Evolutionary conservation across 805 yeast species (phyloP).

Genomic region (Barnettozyma pratensis): DNA sequence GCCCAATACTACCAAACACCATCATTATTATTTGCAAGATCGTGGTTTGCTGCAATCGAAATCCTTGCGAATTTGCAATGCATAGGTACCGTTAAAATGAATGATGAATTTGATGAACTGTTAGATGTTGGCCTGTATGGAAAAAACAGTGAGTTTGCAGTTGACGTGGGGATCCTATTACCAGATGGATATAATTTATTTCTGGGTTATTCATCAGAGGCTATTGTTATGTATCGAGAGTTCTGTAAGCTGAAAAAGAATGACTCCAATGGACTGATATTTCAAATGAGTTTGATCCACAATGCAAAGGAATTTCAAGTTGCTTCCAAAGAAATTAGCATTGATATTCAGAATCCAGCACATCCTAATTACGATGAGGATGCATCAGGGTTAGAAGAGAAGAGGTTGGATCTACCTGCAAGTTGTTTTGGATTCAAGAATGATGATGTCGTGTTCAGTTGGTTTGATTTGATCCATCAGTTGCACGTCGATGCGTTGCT

Average conservation of each 20-base stretch:
- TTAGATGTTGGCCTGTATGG: conserved; percentile 24
- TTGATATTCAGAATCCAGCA: conserved; percentile 12
- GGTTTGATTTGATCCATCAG: conserved; percentile 27
- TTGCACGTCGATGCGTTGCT: conserved; percentile 32
- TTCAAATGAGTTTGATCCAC: conserved; percentile 22
- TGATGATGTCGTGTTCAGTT: conserved; percentile 15
- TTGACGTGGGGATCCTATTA: conserved; percentile 22
- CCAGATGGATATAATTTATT: conserved; percentile 25
- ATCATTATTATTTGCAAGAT: conserved; percentile 40
- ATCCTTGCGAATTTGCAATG: conserved; percentile 51
- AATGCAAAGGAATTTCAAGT: conserved; percentile 25
- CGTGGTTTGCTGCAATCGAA: conserved; percentile 56
- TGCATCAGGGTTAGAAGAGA: neutral
- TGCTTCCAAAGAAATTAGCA: conserved; percentile 12
- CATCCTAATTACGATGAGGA: conserved; percentile 17
- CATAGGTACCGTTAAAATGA: conserved; percentile 46
- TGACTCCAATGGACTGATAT: conserved; percentile 17
- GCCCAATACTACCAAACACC: conserved; percentile 22
- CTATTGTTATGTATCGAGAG: conserved; percentile 22
- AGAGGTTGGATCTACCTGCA: conserved; percentile 11
- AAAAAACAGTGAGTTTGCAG: conserved; percentile 13
- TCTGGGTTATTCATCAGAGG: conserved; percentile 27
- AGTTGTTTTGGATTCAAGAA: conserved; percentile 19
- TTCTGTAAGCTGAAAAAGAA: conserved; percentile 19
- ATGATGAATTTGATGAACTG: conserved; percentile 38